phyloP scores from a whole-genome alignment of 2,329 filamentous ascomycete genomes.

The Alternaria incomplexa region DNA sequence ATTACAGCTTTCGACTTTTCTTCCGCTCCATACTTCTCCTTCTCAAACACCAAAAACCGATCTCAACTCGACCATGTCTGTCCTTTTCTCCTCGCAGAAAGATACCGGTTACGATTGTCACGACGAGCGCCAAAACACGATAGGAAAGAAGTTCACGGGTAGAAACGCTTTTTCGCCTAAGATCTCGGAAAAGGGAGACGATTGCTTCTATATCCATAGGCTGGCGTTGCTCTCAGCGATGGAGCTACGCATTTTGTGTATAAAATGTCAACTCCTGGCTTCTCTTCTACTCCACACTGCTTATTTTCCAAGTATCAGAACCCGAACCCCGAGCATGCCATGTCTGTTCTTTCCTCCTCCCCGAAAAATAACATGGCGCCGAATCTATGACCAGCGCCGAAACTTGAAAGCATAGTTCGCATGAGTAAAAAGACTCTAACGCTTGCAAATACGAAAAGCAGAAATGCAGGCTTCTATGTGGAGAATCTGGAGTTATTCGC shows the following conservation, averaged over 20 bases:
- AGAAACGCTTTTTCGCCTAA: neutral
- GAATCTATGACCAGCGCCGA: rapidly evolving
- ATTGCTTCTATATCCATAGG: neutral
- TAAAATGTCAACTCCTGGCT: neutral
- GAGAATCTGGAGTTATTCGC: rapidly evolving
- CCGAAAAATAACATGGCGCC: neutral
- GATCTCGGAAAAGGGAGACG: rapidly evolving
- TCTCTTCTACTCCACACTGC: neutral
- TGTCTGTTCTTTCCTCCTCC: neutral
- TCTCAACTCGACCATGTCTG: neutral
- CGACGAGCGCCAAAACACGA: neutral
- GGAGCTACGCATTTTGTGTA: neutral
- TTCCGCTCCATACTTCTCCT: neutral
- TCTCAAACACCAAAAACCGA: neutral
- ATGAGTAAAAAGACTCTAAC: neutral
- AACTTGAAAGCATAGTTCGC: neutral
- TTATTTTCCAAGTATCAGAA: too few species aligned
- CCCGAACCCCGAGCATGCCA: too few species aligned
- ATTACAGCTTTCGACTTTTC: neutral
- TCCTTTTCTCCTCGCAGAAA: neutral
- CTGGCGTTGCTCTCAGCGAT: too few species aligned
- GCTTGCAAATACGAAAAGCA: neutral
- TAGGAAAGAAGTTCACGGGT: neutral
- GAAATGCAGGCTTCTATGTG: neutral
- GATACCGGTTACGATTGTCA: neutral